A percentile compares a stretch with the other conserved stretches of the same genome.
phyloP scores from a whole-genome alignment of 1,139 yeast species.

The Scheffersomyces stambukii region DNA sequence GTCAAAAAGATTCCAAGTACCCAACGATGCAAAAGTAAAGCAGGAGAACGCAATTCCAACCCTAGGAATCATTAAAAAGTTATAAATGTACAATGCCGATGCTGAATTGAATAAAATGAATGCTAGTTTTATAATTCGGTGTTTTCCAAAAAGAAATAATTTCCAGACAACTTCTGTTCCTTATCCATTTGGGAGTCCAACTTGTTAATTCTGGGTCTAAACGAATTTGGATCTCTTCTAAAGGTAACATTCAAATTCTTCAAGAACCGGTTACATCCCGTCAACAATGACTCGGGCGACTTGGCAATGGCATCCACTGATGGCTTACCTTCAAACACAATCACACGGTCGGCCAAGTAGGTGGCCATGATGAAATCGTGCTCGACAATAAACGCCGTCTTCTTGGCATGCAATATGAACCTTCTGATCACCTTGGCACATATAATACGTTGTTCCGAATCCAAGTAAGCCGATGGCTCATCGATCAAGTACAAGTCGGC shows the following conservation, averaged over 20 bases:
- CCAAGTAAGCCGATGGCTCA: constrained; percentile 98
- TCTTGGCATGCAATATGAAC: constrained; percentile 91
- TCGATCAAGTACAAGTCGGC: constrained; percentile 96
- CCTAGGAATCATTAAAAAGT: constrained; percentile 2
- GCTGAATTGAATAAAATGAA: constrained; percentile 3
- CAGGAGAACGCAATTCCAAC: constrained; percentile 2
- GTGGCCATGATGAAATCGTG: constrained; percentile 99
- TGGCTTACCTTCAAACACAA: constrained; percentile 95
- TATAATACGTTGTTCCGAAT: constrained; percentile 98
- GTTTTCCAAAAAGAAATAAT: constrained; percentile 90
- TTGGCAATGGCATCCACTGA: constrained; percentile 79
- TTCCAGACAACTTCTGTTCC: constrained; percentile 88
- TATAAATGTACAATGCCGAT: constrained; percentile 4
- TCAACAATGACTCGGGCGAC: constrained; percentile 84
- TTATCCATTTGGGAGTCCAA: constrained; percentile 97
- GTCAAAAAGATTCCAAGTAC: constrained; percentile 1
- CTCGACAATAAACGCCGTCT: constrained; percentile 97
- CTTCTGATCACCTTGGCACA: constrained; percentile 98
- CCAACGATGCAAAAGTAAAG: constrained; percentile 2
- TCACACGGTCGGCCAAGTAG: constrained; percentile 95
- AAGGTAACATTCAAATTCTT: constrained; percentile 96
- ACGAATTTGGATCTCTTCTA: constrained; percentile 98
- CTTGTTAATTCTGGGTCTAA: constrained; percentile 97
- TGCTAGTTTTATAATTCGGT: constrained; percentile 21
- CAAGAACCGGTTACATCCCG: constrained; percentile 96